phyloP scores from a whole-genome alignment of 2,329 filamentous ascomycete species.

The Aspergillus fumigatiaffinis region DNA sequence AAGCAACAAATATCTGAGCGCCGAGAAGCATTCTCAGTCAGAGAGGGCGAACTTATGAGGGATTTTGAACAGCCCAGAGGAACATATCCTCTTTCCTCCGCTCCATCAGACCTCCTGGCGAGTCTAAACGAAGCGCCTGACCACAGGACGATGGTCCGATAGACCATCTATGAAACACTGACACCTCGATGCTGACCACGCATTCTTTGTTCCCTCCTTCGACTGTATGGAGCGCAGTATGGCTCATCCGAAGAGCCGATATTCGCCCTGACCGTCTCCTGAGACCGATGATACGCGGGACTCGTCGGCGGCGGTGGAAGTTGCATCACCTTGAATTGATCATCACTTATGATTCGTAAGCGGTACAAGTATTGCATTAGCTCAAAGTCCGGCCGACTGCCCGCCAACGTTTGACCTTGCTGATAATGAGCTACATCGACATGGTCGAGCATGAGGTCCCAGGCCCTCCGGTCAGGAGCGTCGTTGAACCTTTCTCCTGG shows the following conservation, averaged over 20 bases:
- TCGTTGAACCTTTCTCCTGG: slow-evolving; percentile 20
- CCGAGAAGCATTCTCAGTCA: neutral
- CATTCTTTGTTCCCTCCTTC: slow-evolving; percentile 37
- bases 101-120: no score
- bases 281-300: slow-evolving; percentile 35
- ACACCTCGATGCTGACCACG: slow-evolving; percentile 31
- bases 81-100: no score
- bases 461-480: slow-evolving; percentile 29
- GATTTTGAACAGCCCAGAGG: no score
- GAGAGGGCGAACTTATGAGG: neutral
- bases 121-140: neutral
- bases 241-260: slow-evolving; percentile 40
- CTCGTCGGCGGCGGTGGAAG: slow-evolving; percentile 35
- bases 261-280: slow-evolving; percentile 32
- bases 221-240: slow-evolving; percentile 37
- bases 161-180: slow-evolving; percentile 24
- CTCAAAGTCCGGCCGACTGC: slow-evolving; percentile 40
- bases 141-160: neutral
- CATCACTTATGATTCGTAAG: slow-evolving; percentile 39
- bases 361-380: slow-evolving; percentile 45
- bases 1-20: neutral
- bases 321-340: slow-evolving; percentile 43
- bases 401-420: slow-evolving; percentile 38
- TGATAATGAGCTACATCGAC: slow-evolving; percentile 40
- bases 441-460: slow-evolving; percentile 42